These are phyloP conservation scores for Flaveria sonorensis DNA, from an alignment of 129 eudicot species.

Conservation along the genomic window DNA sequence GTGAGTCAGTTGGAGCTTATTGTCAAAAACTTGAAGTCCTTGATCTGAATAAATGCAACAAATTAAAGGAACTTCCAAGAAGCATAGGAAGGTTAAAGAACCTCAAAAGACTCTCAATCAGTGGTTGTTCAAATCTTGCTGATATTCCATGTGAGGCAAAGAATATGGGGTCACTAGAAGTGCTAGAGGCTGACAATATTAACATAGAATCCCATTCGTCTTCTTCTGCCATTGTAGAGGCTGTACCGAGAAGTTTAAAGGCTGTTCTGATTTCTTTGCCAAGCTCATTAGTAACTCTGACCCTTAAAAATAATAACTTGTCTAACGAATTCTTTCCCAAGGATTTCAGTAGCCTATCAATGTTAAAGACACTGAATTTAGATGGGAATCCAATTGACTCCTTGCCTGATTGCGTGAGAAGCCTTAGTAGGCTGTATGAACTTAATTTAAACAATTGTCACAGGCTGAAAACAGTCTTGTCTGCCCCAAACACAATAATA, in stretches of 20 bases:
- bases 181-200: neutral
- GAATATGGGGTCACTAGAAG: neutral
- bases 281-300: conserved; percentile 8
- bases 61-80: conserved; percentile 20
- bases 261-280: neutral
- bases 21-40: conserved; percentile 19
- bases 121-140: conserved; percentile 14
- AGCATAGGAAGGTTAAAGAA: conserved; percentile 21
- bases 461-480: conserved; percentile 11
- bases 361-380: conserved; percentile 9
- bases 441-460: neutral
- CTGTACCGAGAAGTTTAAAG: neutral
- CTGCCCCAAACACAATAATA: conserved; percentile 7
- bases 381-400: conserved; percentile 23
- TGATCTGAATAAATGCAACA: conserved; percentile 15
- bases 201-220: neutral
- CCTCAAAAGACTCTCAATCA: neutral
- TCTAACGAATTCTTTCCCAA: conserved; percentile 9
- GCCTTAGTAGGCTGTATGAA: conserved; percentile 5
- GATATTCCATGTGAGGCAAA: neutral
- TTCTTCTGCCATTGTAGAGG: conserved; percentile 9
- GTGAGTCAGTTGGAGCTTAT: conserved; percentile 11
- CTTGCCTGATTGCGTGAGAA: conserved; percentile 30
- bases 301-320: conserved; percentile 18
- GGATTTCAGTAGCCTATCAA: conserved; percentile 26